Evolutionary conservation across 2,329 filamentous ascomycete species (phyloP).

Genomic region (Phyllachora maydis): DNA sequence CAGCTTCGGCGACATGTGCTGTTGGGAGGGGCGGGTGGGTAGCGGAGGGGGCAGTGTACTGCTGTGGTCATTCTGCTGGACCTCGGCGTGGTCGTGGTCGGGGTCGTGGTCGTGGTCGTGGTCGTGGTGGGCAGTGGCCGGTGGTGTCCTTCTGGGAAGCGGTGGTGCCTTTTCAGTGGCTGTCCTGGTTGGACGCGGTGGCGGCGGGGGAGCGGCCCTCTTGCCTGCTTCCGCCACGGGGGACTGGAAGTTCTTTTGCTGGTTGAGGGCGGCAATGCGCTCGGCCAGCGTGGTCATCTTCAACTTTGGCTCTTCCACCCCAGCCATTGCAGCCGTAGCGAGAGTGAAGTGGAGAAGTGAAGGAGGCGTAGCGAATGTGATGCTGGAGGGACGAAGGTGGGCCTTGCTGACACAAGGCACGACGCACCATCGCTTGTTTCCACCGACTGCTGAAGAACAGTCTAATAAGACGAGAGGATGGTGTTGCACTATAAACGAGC

Average conservation of each 20-base stretch:
- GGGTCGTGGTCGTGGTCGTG: slow-evolving; percentile 4
- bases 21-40: slow-evolving; percentile 15
- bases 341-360: neutral
- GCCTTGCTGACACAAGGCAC: too few species aligned
- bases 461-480: too few species aligned
- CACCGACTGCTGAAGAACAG: too few species aligned
- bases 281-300: slow-evolving; percentile 38
- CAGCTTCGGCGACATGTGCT: slow-evolving; percentile 21
- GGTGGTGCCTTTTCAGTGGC: slow-evolving; percentile 10
- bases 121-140: slow-evolving; percentile 7
- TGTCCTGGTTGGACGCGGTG: slow-evolving; percentile 11
- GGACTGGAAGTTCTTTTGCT: slow-evolving; percentile 34
- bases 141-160: slow-evolving; percentile 18
- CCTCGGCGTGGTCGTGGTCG: slow-evolving; percentile 5
- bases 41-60: slow-evolving; percentile 14
- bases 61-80: too few species aligned
- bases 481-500: too few species aligned
- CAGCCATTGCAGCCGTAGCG: too few species aligned
- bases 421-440: too few species aligned
- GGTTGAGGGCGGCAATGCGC: slow-evolving; percentile 42
- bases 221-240: slow-evolving; percentile 12
- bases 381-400: neutral
- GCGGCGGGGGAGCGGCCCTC: slow-evolving; percentile 23
- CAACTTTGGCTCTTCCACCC: slow-evolving; percentile 39
- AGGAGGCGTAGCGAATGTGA: neutral